Base-by-base conservation (phyloP, 2,329 filamentous ascomycete species). In the Pseudocercospora vitis region DNA sequence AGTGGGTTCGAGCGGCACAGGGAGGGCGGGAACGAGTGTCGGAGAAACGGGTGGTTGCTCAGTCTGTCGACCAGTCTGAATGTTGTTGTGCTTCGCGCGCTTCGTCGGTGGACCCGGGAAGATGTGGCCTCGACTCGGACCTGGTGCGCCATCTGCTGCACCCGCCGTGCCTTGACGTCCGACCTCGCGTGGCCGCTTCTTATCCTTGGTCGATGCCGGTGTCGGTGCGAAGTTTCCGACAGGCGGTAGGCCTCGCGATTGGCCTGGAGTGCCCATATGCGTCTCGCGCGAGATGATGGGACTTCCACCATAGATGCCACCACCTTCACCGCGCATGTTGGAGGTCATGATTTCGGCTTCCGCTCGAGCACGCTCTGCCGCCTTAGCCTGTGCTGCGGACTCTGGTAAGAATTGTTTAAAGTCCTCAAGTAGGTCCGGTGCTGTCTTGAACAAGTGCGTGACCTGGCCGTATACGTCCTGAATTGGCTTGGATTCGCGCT, bases 371-470 rank as follows among this genome's bases (percentile, higher is more conserved):
- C 73, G 78, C 59, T 72, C 70, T n/a, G 78, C 80, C 56, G 74
- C 79, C 63, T 81, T 79, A 49, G 82, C 81, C 70, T 81, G 88
- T 63, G 86, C 85, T 26, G 86, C 85, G 37, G 92, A 95, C 70
- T 99, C 94, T 0, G 94, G 94, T 6, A 99, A 79, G 63, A 99
- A 99, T 68, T 99, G 94, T 71, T 99, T 99, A 70, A 99, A 99
- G 68, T 99, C 94, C 72, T 99, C 94, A 2, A 99, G 78, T 9
- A 99, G 82, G 73, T 99, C 94, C 3, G 92, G 92, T 0, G 95
- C 94, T 4, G 88, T 87, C 68, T 90, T 91, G 75, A 99, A 99
- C 1, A 99, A 78, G 26, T 87, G 88, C 0, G 95, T 99, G 19
- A 99, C 94, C 72, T 99, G 94, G 1, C 89, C 88, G 71, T 99